Percentiles rank a stretch among this genome's conserved stretches.
These are phyloP conservation scores for Peronosclerospora sorghi DNA, from an alignment of 352 stramenopile species.

Conservation along the genomic window DNA sequence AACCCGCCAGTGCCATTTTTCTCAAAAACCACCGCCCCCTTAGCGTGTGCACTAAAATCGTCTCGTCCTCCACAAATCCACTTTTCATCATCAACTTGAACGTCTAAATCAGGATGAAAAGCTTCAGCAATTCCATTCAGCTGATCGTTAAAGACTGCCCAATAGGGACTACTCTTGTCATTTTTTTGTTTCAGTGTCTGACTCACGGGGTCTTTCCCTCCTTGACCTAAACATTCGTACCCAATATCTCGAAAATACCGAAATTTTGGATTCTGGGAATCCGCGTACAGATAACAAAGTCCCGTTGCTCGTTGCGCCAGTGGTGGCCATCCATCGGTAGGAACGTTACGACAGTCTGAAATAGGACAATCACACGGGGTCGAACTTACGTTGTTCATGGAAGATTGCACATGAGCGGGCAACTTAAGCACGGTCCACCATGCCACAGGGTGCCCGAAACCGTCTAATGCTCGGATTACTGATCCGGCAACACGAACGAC, in stretches of 20 bases:
- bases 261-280: conserved; percentile 35
- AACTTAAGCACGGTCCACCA: conserved; percentile 77
- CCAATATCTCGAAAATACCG: conserved; percentile 57
- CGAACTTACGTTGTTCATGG: conserved; percentile 7
- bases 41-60: conserved; percentile 62
- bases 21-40: conserved; percentile 49
- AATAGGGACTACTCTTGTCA: conserved; percentile 24
- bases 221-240: conserved; percentile 70
- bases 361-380: conserved; percentile 60
- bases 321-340: conserved; percentile 22
- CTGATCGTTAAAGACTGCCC: conserved; percentile 74
- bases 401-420: conserved; percentile 30
- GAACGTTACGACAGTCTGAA: conserved; percentile 41
- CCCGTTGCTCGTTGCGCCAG: conserved; percentile 27
- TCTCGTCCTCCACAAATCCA: conserved; percentile 36
- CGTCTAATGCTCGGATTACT: conserved; percentile 43
- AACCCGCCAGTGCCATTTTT: conserved; percentile 34
- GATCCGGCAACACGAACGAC: conserved; percentile 1
- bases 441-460: conserved; percentile 38
- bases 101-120: conserved; percentile 8
- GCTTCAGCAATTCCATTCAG: conserved; percentile 47
- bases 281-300: conserved; percentile 74
- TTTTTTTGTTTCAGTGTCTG: conserved; percentile 51
- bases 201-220: conserved; percentile 59
- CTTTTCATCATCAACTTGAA: conserved; percentile 2